These are phyloP conservation scores for Pouteria campechiana DNA, from an alignment of 179 eudicot genomes.

Conservation along the genomic window DNA sequence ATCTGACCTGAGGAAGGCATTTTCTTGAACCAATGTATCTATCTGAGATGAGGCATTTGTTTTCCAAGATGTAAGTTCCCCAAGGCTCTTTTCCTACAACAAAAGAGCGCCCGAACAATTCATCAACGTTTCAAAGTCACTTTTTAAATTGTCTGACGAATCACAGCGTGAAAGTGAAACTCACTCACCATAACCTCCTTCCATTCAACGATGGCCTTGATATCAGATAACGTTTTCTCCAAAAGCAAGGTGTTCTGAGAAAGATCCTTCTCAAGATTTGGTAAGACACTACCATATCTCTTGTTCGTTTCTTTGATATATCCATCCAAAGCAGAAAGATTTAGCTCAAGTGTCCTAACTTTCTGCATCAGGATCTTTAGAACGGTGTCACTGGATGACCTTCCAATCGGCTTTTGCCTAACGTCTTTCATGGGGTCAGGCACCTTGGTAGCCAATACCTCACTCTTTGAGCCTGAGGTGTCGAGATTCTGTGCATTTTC, in stretches of 20 bases:
- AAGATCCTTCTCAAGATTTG: slow-evolving; percentile 56
- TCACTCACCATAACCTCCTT: slow-evolving; percentile 44
- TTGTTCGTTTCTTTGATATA: slow-evolving; percentile 57
- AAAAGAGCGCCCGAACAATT: background rate
- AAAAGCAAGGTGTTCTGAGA: slow-evolving; percentile 23
- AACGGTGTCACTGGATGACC: slow-evolving; percentile 76
- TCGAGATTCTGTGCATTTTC: slow-evolving; percentile 19
- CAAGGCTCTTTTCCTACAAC: slow-evolving; percentile 39
- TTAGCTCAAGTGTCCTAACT: slow-evolving; percentile 71
- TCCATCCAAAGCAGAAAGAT: slow-evolving; percentile 62
- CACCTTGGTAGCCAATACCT: slow-evolving; percentile 14
- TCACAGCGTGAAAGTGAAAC: background rate
- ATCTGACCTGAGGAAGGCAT: slow-evolving; percentile 45
- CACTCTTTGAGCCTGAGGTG: slow-evolving; percentile 21
- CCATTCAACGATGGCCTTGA: slow-evolving; percentile 52
- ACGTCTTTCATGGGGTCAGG: slow-evolving; percentile 44
- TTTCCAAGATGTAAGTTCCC: slow-evolving; percentile 54
- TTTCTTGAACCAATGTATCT: slow-evolving; percentile 45
- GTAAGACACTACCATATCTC: slow-evolving; percentile 48
- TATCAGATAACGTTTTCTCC: slow-evolving; percentile 42
- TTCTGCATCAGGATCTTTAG: slow-evolving; percentile 83
- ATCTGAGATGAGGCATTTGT: slow-evolving; percentile 33
- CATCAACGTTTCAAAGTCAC: background rate
- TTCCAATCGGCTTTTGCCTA: slow-evolving; percentile 50
- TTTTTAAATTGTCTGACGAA: background rate